phyloP scores from a whole-genome alignment of 805 yeast species.

The Candida xyloterini region DNA sequence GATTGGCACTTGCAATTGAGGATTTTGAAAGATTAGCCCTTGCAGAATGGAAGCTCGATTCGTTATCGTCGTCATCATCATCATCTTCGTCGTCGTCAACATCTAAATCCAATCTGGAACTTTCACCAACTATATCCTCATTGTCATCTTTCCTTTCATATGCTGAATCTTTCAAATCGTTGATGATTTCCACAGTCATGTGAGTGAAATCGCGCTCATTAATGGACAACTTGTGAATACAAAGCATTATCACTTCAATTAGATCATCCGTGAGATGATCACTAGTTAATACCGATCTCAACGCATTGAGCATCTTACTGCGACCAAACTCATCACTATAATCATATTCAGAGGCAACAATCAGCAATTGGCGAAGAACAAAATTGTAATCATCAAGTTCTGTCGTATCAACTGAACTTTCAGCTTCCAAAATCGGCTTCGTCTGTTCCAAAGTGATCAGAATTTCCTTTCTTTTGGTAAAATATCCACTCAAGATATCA shows the following conservation, averaged over 20 bases:
- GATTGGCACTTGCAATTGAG: conserved; percentile 30
- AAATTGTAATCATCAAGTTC: conserved; percentile 64
- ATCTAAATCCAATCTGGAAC: conserved; percentile 25
- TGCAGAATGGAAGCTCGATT: conserved; percentile 27
- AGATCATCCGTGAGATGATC: conserved; percentile 54
- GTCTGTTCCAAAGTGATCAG: conserved; percentile 24
- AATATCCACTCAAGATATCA: conserved; percentile 51
- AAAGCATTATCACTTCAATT: conserved; percentile 55
- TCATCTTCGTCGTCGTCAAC: conserved; percentile 26
- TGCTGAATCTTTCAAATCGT: conserved; percentile 75
- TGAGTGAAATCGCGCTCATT: conserved; percentile 82
- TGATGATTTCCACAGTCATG: conserved; percentile 79
- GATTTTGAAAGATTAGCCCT: conserved; percentile 32
- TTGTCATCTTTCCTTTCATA: conserved; percentile 34
- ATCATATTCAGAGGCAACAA: conserved; percentile 69
- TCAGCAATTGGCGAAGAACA: conserved; percentile 68
- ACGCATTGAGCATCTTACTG: conserved; percentile 61
- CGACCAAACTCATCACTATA: conserved; percentile 90
- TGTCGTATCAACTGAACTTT: conserved; percentile 31
- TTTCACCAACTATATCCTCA: conserved; percentile 11
- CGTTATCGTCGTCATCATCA: conserved; percentile 22
- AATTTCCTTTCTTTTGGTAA: conserved; percentile 43
- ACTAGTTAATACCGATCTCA: conserved; percentile 57
- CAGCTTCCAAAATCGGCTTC: conserved; percentile 20
- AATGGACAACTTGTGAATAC: conserved; percentile 66